Evolutionary conservation across 2,329 filamentous ascomycete species (phyloP).

Genomic region (Colletotrichum paranaense): DNA sequence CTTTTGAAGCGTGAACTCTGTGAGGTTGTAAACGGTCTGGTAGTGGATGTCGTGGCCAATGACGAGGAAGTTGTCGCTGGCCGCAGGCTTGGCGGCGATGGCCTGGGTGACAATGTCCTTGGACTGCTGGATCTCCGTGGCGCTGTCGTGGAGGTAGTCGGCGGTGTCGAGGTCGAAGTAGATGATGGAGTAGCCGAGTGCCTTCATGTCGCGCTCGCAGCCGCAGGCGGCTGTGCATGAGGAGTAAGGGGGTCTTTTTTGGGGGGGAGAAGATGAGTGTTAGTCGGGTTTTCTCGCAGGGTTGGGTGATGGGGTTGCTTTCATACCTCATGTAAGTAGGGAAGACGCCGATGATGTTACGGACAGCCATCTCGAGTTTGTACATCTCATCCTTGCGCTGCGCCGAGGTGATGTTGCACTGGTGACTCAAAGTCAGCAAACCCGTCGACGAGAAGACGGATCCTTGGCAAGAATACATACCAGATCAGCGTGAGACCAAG

Average conservation of each 20-base stretch:
- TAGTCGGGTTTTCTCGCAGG: too few relatives aligned
- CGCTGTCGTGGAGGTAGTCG: slow-evolving; percentile 47
- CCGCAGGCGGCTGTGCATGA: slow-evolving; percentile 48
- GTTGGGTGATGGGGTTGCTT: neutral
- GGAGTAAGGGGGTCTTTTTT: slow-evolving; percentile 50
- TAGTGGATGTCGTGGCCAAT: slow-evolving; percentile 56
- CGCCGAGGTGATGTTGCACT: slow-evolving; percentile 39
- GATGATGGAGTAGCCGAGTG: slow-evolving; percentile 49
- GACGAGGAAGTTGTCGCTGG: slow-evolving; percentile 37
- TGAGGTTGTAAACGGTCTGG: slow-evolving; percentile 52
- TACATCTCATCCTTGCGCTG: slow-evolving; percentile 52
- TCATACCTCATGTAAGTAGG: slow-evolving; percentile 61
- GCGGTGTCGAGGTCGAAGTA: slow-evolving; percentile 51
- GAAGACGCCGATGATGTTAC: slow-evolving; percentile 64
- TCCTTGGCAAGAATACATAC: neutral
- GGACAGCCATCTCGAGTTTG: slow-evolving; percentile 49
- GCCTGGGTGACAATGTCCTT: slow-evolving; percentile 50
- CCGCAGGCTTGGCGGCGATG: slow-evolving; percentile 42
- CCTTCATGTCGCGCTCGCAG: slow-evolving; percentile 34
- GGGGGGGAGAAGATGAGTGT: neutral
- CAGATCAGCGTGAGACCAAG: slow-evolving; percentile 58
- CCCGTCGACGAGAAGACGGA: neutral
- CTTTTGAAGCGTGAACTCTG: slow-evolving; percentile 47
- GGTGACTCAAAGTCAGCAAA: slow-evolving; percentile 46
- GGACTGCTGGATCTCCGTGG: slow-evolving; percentile 46